Conservation (phyloP, 108 stramenopile genomes). For the Cyclotella cryptica region DNA sequence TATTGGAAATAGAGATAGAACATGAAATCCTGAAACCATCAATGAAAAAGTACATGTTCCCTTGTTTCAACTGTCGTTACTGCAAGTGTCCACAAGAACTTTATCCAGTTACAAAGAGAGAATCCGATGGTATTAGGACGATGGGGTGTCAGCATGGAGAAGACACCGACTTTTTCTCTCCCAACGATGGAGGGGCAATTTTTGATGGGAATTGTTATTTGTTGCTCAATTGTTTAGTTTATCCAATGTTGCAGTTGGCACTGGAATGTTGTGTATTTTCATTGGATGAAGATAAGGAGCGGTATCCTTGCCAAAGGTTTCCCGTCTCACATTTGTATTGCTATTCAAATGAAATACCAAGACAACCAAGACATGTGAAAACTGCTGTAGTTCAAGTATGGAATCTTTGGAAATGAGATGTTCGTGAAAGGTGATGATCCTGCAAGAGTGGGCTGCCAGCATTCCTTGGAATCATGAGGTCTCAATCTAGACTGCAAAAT, state of each 20-base stretch:
- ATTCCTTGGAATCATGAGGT: conserved; percentile 55
- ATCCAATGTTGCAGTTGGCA: conserved; percentile 1
- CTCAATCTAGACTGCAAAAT: no score
- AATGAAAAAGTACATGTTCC: conserved; percentile 43
- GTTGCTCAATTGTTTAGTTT: conserved; percentile 16
- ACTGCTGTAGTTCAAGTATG: no score
- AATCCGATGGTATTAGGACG: conserved; percentile 95
- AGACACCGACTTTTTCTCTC: conserved; percentile 94
- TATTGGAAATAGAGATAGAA: conserved; percentile 41
- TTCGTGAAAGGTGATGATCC: conserved; percentile 63
- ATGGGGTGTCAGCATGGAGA: conserved; percentile 95
- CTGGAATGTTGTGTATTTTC: neutral
- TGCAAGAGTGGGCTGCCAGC: conserved; percentile 78
- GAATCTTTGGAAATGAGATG: conserved; percentile 51
- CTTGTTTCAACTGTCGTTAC: neutral
- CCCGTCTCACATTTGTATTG: no score
- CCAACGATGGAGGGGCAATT: conserved; percentile 84
- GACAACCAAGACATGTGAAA: no score
- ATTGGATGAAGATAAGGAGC: neutral
- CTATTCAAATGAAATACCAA: no score
- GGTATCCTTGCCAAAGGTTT: no score
- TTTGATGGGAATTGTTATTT: conserved; percentile 72
- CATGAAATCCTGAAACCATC: conserved; percentile 85
- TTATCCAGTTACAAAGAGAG: conserved; percentile 86
- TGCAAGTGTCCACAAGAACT: conserved; percentile 40